These are phyloP conservation scores for Trichosporon ovoides DNA, from an alignment of 1,284 basidiomycete species.

Conservation along the genomic window DNA sequence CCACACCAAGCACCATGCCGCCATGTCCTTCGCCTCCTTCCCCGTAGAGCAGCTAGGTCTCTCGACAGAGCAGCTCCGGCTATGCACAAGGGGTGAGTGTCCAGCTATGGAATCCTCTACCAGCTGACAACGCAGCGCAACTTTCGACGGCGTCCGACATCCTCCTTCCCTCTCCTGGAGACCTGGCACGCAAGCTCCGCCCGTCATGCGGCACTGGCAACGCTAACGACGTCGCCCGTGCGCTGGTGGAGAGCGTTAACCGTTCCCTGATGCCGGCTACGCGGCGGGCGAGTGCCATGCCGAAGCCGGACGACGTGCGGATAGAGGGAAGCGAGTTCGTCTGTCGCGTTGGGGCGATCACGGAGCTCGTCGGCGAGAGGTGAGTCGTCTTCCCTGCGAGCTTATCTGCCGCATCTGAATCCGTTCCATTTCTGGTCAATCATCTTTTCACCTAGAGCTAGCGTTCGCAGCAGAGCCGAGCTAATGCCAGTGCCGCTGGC, in stretches of 20 bases:
- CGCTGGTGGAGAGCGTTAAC: conserved; percentile 24
- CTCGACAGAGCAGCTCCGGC: conserved; percentile 23
- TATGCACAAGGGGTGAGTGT: conserved; percentile 34
- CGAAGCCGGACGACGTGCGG: neutral
- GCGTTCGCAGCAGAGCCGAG: neutral
- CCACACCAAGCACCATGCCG: neutral
- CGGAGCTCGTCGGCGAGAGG: conserved; percentile 85
- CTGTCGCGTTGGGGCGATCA: conserved; percentile 62
- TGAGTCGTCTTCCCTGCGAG: no score
- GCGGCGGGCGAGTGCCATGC: neutral
- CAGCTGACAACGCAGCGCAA: conserved; percentile 26
- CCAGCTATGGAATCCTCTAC: conserved; percentile 7
- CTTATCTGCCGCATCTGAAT: no score
- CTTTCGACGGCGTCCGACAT: conserved; percentile 38
- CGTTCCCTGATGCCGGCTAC: conserved; percentile 25
- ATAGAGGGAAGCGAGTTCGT: neutral
- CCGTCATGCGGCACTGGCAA: conserved; percentile 14
- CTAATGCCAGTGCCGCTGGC: conserved; percentile 63
- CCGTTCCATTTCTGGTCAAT: no score
- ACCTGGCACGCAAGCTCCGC: conserved; percentile 36
- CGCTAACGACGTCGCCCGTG: conserved; percentile 15
- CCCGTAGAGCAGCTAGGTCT: conserved; percentile 34
- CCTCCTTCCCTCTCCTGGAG: conserved; percentile 34
- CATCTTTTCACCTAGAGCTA: no score
- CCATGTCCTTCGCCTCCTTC: conserved; percentile 38